A percentile compares a stretch with the other conserved stretches of the same genome.
These are phyloP conservation scores for Leccinum sublutescens DNA, from an alignment of 768 basidiomycete species.

Conservation along the genomic window DNA sequence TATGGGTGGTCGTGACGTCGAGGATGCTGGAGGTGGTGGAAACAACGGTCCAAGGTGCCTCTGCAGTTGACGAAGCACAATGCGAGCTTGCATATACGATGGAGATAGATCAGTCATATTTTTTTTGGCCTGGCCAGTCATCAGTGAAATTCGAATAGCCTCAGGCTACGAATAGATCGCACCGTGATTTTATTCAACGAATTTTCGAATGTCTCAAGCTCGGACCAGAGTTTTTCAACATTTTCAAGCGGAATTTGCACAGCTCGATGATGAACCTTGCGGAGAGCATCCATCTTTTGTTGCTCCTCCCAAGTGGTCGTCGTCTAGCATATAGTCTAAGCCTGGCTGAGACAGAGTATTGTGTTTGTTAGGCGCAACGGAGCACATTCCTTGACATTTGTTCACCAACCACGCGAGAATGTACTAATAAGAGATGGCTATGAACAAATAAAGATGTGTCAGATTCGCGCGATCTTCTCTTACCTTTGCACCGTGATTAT, in stretches of 20 bases:
- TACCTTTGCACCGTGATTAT: conserved; percentile 92
- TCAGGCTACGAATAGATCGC: conserved; percentile 16
- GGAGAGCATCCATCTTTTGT: conserved; percentile 90
- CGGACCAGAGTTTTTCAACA: conserved; percentile 90
- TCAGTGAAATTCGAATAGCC: conserved; percentile 11
- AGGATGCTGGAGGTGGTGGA: conserved; percentile 45
- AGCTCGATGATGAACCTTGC: conserved; percentile 90
- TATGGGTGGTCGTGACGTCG: conserved; percentile 34
- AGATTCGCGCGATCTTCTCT: conserved; percentile 15
- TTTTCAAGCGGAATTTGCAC: conserved; percentile 94
- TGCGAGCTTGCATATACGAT: conserved; percentile 92
- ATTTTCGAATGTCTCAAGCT: conserved; percentile 90
- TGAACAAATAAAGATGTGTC: not conserved
- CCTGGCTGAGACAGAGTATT: not conserved
- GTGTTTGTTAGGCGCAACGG: conserved; percentile 45
- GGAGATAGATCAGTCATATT: conserved; percentile 92
- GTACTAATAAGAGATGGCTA: conserved; percentile 49
- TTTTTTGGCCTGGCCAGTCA: conserved; percentile 72
- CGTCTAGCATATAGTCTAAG: conserved; percentile 38
- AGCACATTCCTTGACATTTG: conserved; percentile 88
- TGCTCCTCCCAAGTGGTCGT: conserved; percentile 93
- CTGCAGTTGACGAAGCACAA: conserved; percentile 79
- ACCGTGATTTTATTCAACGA: conserved; percentile 84
- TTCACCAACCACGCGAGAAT: conserved; percentile 95
- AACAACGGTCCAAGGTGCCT: conserved; percentile 65